These are phyloP conservation scores for Scutellaria galericulata DNA, from an alignment of 257 asterid species.

Conservation along the genomic window DNA sequence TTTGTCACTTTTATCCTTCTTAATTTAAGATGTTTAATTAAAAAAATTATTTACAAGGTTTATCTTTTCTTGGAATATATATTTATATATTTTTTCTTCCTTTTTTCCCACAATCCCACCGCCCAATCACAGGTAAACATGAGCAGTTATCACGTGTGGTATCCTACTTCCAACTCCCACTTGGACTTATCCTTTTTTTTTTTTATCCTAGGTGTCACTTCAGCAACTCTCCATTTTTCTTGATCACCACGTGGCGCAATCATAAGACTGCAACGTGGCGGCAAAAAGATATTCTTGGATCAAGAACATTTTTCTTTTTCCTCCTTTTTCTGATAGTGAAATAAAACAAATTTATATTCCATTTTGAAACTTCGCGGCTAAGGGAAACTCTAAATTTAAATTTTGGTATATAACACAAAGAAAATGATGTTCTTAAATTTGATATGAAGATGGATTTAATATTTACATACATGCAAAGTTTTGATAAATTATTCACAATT, in stretches of 20 bases:
- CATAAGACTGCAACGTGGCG: conserved; percentile 31
- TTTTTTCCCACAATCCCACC: conserved; percentile 33
- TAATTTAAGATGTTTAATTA: too few species aligned
- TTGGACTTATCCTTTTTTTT: background rate
- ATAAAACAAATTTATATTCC: conserved; percentile 34
- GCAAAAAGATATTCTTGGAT: conserved; percentile 1
- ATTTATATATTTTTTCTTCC: background rate
- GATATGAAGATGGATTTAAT: too few species aligned
- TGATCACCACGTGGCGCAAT: conserved; percentile 27
- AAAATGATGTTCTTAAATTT: too few species aligned
- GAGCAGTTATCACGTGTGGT: background rate
- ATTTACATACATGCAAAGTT: too few species aligned
- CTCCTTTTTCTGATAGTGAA: conserved; percentile 30
- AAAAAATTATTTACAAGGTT: too few species aligned
- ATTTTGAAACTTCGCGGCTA: conserved; percentile 37
- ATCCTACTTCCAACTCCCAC: conserved; percentile 14
- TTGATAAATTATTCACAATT: too few species aligned
- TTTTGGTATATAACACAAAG: background rate
- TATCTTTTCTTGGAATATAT: too few species aligned
- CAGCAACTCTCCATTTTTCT: conserved; percentile 8
- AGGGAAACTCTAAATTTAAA: conserved; percentile 1
- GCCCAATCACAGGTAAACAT: conserved; percentile 26
- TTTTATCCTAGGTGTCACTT: background rate
- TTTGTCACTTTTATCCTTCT: too few species aligned
- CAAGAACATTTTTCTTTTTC: background rate